phyloP scores from a whole-genome alignment of 768 basidiomycete species.

The Tricholoma saponaceum region DNA sequence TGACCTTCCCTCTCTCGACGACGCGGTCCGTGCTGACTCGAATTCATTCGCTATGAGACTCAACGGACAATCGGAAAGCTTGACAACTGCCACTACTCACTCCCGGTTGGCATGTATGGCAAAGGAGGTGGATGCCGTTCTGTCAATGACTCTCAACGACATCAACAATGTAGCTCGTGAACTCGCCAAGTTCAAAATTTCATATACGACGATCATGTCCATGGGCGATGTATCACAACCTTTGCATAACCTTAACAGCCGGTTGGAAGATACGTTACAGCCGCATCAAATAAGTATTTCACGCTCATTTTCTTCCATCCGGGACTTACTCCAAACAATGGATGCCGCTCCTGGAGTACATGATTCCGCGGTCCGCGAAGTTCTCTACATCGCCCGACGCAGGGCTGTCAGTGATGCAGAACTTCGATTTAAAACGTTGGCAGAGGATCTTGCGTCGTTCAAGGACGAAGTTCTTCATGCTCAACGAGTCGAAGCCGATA shows the following conservation, averaged over 20 bases:
- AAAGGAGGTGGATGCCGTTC: slow-evolving; percentile 43
- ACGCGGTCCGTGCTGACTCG: slow-evolving; percentile 60
- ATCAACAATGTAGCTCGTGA: slow-evolving; percentile 37
- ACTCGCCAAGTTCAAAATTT: slow-evolving; percentile 33
- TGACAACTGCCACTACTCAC: slow-evolving; percentile 45
- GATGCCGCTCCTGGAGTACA: slow-evolving; percentile 40
- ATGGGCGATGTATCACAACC: slow-evolving; percentile 23
- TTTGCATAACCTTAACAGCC: slow-evolving; percentile 32
- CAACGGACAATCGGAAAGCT: slow-evolving; percentile 44
- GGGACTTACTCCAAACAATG: slow-evolving; percentile 52
- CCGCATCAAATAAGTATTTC: slow-evolving; percentile 33
- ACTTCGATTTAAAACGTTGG: slow-evolving; percentile 43
- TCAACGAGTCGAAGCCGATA: slow-evolving; percentile 35
- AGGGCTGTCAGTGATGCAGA: slow-evolving; percentile 50
- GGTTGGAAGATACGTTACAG: slow-evolving; percentile 31
- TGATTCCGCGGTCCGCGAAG: slow-evolving; percentile 43
- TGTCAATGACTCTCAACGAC: slow-evolving; percentile 31
- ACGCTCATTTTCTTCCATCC: slow-evolving; percentile 49
- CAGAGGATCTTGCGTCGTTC: slow-evolving; percentile 38
- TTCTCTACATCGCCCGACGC: slow-evolving; percentile 44
- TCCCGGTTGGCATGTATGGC: slow-evolving; percentile 52
- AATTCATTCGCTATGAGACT: slow-evolving; percentile 68
- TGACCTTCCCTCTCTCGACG: slow-evolving; percentile 57
- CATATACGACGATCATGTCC: slow-evolving; percentile 24
- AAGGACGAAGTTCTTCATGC: slow-evolving; percentile 37